Conservation (phyloP, 2,329 filamentous ascomycete species). For the Tolypocladium amazonense region DNA sequence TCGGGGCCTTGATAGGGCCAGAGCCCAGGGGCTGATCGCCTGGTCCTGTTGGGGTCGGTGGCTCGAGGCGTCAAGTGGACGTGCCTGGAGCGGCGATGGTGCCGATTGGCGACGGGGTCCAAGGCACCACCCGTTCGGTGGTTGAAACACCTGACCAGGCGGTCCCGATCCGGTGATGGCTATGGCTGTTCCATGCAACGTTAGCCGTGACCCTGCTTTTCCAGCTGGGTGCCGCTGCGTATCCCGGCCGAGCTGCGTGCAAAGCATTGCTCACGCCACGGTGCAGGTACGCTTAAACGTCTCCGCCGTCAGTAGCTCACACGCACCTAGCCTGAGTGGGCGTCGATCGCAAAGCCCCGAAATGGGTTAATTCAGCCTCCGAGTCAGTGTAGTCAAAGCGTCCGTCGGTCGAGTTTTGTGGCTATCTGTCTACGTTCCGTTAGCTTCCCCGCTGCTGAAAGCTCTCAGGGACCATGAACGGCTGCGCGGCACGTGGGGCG, state of each 20-base stretch:
- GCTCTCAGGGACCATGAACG: background rate
- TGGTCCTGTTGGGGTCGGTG: background rate
- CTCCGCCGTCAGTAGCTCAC: background rate
- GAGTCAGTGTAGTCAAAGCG: conserved; percentile 1
- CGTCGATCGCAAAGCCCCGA: background rate
- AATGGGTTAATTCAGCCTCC: background rate
- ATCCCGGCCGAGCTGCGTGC: background rate
- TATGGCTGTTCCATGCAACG: background rate
- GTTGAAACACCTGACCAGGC: background rate
- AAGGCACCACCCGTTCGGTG: background rate
- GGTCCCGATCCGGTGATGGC: background rate
- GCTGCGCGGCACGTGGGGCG: background rate
- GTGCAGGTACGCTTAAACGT: background rate
- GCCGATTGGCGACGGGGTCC: background rate
- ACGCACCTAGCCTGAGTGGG: background rate
- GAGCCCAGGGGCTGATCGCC: background rate
- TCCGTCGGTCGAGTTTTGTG: background rate
- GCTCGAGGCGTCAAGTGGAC: background rate
- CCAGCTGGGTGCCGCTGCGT: background rate
- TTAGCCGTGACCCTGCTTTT: background rate
- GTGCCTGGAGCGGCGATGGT: background rate
- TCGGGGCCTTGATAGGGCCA: background rate
- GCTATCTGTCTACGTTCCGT: background rate
- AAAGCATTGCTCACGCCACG: background rate
- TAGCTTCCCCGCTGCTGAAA: background rate